A percentile compares a stretch with the other conserved stretches of the same genome.
Evolutionary conservation across 495 filamentous ascomycete genomes (phyloP).

Genomic region (Chaetomidium leptoderma): DNA sequence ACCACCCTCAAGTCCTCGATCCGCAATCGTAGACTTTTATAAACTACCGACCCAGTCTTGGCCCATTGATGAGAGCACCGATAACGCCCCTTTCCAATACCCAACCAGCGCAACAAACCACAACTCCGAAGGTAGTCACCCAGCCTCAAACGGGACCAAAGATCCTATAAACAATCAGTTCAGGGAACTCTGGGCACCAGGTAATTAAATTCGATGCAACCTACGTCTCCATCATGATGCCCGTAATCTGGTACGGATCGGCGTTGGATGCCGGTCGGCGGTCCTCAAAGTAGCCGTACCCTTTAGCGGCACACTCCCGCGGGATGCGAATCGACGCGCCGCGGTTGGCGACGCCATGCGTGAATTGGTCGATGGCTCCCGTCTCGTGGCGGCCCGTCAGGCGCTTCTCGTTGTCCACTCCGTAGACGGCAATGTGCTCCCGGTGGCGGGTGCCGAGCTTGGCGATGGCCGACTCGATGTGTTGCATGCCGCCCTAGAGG

Average conservation of each 20-base stretch:
- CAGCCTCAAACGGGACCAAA: background rate
- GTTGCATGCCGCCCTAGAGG: constrained; percentile 86
- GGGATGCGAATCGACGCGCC: constrained; percentile 88
- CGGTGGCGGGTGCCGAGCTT: constrained; percentile 76
- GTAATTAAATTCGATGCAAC: background rate
- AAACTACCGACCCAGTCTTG: too few relatives aligned
- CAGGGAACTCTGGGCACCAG: background rate
- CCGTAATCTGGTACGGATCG: constrained; percentile 73
- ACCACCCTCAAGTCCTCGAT: too few relatives aligned
- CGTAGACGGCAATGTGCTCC: constrained; percentile 97
- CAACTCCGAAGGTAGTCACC: background rate
- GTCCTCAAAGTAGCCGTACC: constrained; percentile 98
- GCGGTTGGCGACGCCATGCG: constrained; percentile 93
- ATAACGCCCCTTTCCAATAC: background rate
- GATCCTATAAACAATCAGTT: background rate
- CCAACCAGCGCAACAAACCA: background rate
- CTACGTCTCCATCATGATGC: constrained; percentile 36
- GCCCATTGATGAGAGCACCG: background rate
- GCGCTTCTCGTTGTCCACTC: constrained; percentile 85
- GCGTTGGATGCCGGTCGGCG: constrained; percentile 92
- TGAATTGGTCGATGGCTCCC: constrained; percentile 86
- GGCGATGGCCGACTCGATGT: constrained; percentile 64
- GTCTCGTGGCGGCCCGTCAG: constrained; percentile 97
- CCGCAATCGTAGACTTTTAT: too few relatives aligned
- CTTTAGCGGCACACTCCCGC: constrained; percentile 81